Conservation (phyloP, 2,329 filamentous ascomycete species). For the Cordyceps farinosa region DNA sequence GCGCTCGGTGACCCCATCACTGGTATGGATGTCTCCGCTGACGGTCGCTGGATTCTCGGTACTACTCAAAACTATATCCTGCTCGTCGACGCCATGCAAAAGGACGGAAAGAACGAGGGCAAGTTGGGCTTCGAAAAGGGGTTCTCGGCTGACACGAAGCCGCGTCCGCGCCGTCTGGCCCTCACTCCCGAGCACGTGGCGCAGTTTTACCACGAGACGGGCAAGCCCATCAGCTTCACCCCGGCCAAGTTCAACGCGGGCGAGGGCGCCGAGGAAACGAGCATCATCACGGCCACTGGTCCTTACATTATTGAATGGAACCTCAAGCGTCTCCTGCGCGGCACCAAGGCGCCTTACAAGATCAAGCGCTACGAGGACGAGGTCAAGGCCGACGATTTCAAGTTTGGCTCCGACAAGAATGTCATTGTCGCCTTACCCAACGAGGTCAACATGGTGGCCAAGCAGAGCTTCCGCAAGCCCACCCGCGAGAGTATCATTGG, state of each 20-base stretch:
- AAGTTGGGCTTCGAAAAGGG: conserved; percentile 96
- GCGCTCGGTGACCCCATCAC: conserved; percentile 93
- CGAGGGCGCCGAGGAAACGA: conserved; percentile 75
- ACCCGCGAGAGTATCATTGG: conserved; percentile 90
- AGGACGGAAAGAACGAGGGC: conserved; percentile 91
- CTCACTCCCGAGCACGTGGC: conserved; percentile 90
- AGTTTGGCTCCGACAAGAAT: conserved; percentile 94
- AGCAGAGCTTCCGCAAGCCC: conserved; percentile 77
- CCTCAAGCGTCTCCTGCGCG: conserved; percentile 80
- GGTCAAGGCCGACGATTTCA: conserved; percentile 98
- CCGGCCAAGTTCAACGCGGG: conserved; percentile 92
- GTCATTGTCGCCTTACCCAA: conserved; percentile 96
- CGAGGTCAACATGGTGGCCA: conserved; percentile 96
- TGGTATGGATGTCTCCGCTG: conserved; percentile 89
- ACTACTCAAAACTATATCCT: conserved; percentile 94
- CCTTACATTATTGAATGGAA: conserved; percentile 98
- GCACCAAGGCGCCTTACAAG: conserved; percentile 82
- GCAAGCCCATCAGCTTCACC: conserved; percentile 80
- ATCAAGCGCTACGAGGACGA: conserved; percentile 96
- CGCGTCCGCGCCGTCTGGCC: conserved; percentile 84
- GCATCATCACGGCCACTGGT: conserved; percentile 93
- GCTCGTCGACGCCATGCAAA: conserved; percentile 86
- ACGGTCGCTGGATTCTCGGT: conserved; percentile 91
- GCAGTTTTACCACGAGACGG: conserved; percentile 96
- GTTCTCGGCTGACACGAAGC: conserved; percentile 90